phyloP scores from a whole-genome alignment of 345 rosid genomes.

The Theobroma cacao region DNA sequence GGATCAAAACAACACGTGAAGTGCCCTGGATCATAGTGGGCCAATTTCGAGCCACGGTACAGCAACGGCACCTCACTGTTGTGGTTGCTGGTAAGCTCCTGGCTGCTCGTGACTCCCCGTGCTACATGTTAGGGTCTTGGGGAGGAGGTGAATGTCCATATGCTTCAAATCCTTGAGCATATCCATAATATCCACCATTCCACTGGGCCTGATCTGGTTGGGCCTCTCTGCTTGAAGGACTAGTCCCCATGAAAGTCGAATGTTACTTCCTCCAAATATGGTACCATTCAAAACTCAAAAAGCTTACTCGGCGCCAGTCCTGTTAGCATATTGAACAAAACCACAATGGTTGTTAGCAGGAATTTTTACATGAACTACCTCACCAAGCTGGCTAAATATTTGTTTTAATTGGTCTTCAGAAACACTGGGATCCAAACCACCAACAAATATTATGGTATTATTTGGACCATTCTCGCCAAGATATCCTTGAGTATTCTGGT shows the following conservation, averaged over 20 bases:
- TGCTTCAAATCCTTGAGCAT: slow-evolving; percentile 82
- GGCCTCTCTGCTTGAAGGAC: slow-evolving; percentile 67
- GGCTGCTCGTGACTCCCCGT: slow-evolving; percentile 85
- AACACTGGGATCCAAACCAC: too few species aligned
- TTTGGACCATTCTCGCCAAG: too few species aligned
- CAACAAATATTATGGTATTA: too few species aligned
- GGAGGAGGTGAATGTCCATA: slow-evolving; percentile 77
- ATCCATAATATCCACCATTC: slow-evolving; percentile 76
- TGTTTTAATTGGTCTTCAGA: too few species aligned
- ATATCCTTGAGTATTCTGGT: slow-evolving; percentile 57
- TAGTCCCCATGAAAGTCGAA: slow-evolving; percentile 95
- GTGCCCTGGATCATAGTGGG: too few species aligned
- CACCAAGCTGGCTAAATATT: slow-evolving; percentile 84
- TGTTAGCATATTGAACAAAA: slow-evolving; percentile 82
- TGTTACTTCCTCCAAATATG: slow-evolving; percentile 71
- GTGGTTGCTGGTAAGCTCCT: slow-evolving; percentile 68
- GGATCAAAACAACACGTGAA: too few species aligned
- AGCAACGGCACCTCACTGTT: slow-evolving; percentile 21
- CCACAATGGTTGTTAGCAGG: slow-evolving; percentile 92
- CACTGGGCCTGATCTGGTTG: slow-evolving; percentile 82
- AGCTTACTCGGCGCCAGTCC: slow-evolving; percentile 88
- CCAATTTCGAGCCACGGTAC: too few species aligned
- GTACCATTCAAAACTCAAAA: slow-evolving; percentile 65
- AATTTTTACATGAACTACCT: slow-evolving; percentile 85
- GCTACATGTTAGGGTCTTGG: slow-evolving; percentile 80